These are phyloP conservation scores for Fusarium irregulare DNA, from an alignment of 2,329 filamentous ascomycete genomes.

Conservation along the genomic window DNA sequence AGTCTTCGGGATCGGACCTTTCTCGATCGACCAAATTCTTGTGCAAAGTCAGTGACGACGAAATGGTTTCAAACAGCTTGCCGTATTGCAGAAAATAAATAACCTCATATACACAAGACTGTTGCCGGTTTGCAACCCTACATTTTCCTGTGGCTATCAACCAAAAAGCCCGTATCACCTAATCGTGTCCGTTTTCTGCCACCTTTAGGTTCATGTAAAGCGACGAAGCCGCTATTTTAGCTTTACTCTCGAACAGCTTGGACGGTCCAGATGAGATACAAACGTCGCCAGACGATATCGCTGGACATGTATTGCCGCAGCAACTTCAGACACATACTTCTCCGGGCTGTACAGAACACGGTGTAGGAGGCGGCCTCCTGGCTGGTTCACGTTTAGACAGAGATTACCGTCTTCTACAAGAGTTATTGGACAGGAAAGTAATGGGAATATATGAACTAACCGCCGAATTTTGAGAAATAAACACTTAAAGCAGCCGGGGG, in stretches of 20 bases:
- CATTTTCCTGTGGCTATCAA: rapidly evolving
- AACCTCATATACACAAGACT: background rate
- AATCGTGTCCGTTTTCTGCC: no score
- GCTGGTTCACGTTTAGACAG: background rate
- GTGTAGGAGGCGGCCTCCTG: background rate
- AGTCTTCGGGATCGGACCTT: no score
- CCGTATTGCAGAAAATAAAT: rapidly evolving
- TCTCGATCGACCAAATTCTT: no score
- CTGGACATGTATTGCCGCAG: background rate
- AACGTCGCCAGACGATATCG: background rate
- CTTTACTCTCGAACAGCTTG: background rate
- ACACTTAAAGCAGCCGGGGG: background rate
- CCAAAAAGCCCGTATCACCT: background rate
- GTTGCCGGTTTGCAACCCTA: background rate
- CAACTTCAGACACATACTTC: background rate
- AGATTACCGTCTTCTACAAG: background rate
- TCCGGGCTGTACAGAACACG: background rate
- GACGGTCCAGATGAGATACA: background rate
- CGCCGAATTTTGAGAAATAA: background rate
- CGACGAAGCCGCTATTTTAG: background rate
- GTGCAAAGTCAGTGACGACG: no score
- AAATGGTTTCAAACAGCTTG: no score
- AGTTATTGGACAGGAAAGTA: background rate
- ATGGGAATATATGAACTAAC: background rate
- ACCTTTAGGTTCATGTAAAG: background rate